Evolutionary conservation across 768 basidiomycete species (phyloP).

Genomic region (Tylopilus felleus): DNA sequence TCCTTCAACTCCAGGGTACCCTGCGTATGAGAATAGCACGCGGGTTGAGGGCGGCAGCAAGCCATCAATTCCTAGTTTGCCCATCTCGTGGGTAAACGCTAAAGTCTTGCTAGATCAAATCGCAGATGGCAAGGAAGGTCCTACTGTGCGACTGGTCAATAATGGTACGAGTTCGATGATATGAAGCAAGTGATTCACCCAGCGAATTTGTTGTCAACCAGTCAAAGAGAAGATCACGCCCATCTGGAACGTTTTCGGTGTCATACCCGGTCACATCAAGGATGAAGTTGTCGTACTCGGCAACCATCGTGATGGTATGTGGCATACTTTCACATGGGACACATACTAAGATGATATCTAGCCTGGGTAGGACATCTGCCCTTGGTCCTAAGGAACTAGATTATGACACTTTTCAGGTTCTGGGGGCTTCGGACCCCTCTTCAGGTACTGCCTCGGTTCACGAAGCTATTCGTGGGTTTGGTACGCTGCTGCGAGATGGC

Average conservation of each 20-base stretch:
- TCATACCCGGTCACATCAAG: conserved; percentile 79
- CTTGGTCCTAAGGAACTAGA: not conserved
- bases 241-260: conserved; percentile 87
- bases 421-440: conserved; percentile 56
- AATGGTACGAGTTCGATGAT: conserved; percentile 38
- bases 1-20: conserved; percentile 84
- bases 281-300: conserved; percentile 88
- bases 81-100: conserved; percentile 87
- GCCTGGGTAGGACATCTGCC: conserved; percentile 20
- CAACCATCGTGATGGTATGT: conserved; percentile 82
- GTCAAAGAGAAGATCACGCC: conserved; percentile 82
- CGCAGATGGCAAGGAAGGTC: conserved; percentile 34
- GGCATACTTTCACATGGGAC: not conserved
- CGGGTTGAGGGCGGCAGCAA: conserved; percentile 59
- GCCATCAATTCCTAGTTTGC: conserved; percentile 81
- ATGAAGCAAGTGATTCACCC: not conserved
- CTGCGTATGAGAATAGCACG: conserved; percentile 79
- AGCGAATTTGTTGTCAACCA: conserved; percentile 19
- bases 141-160: conserved; percentile 51
- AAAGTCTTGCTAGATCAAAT: conserved; percentile 53
- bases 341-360: conserved; percentile 11
- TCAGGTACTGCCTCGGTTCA: conserved; percentile 55
- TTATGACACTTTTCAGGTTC: conserved; percentile 24
- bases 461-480: conserved; percentile 57
- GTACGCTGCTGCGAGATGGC: conserved; percentile 47